phyloP scores from a whole-genome alignment of 441 rosid species.

The Hura crepitans region DNA sequence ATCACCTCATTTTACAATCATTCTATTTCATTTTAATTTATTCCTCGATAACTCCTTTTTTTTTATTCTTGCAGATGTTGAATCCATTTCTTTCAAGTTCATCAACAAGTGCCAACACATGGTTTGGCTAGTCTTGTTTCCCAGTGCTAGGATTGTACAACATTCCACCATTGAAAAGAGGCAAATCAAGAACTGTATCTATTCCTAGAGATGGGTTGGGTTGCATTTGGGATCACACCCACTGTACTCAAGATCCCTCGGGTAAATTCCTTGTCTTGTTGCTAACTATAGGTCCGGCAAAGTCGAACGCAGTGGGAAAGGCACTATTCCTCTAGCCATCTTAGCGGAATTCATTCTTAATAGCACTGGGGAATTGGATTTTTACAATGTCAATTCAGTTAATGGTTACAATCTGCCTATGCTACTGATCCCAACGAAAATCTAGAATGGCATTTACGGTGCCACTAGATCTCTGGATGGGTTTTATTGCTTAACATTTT shows the following conservation, averaged over 20 bases:
- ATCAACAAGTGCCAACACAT: conserved; percentile 65
- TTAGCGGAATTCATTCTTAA: conserved; percentile 81
- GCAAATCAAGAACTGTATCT: conserved; percentile 45
- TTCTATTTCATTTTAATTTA: not conserved
- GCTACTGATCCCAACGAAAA: conserved; percentile 51
- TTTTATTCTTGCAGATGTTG: conserved; percentile 33
- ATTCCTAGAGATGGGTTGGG: conserved; percentile 69
- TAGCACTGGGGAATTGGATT: conserved; percentile 63
- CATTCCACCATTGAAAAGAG: conserved; percentile 62
- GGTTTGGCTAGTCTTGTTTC: conserved; percentile 82
- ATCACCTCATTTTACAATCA: not conserved
- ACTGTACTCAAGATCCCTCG: conserved; percentile 39
- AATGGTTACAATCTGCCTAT: conserved; percentile 78
- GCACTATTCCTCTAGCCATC: conserved; percentile 74
- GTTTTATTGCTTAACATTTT: too few species aligned
- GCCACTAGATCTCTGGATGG: too few species aligned
- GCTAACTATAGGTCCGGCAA: conserved; percentile 68
- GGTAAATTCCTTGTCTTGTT: conserved; percentile 53
- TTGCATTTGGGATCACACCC: conserved; percentile 65
- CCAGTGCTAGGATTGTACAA: conserved; percentile 58
- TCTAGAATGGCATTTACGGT: conserved; percentile 48
- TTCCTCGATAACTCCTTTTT: not conserved
- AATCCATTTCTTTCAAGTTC: conserved; percentile 59
- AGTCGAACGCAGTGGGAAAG: conserved; percentile 54
- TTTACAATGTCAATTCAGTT: conserved; percentile 76